A percentile compares a stretch with the other conserved stretches of the same genome.
Conservation (phyloP, 768 basidiomycete species). For the Paxillus involutus region DNA sequence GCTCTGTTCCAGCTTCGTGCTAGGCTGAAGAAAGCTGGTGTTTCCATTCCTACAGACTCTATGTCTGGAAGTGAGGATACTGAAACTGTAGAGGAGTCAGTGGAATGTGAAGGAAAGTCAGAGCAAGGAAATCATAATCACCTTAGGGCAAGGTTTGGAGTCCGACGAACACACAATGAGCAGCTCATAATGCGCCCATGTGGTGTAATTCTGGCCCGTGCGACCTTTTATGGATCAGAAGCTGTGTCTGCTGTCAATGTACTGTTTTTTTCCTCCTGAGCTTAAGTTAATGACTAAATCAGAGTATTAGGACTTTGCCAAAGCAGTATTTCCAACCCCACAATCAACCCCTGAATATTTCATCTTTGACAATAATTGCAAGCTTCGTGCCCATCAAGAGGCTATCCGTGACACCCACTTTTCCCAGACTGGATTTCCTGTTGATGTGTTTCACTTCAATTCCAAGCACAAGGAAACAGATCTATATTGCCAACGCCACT, state of each 20-base stretch:
- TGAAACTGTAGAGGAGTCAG: background rate
- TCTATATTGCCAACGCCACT: constrained; percentile 20
- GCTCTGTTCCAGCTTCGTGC: constrained; percentile 27
- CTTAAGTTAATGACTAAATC: background rate
- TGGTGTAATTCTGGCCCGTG: constrained; percentile 6
- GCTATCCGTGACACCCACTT: constrained; percentile 10
- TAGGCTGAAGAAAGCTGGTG: constrained; percentile 4
- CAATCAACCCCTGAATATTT: constrained; percentile 10
- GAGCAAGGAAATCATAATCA: constrained; percentile 7
- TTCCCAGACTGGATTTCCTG: constrained; percentile 10
- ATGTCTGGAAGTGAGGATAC: background rate
- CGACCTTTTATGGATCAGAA: constrained; percentile 28
- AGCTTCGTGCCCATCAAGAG: constrained; percentile 10
- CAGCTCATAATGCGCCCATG: constrained; percentile 27
- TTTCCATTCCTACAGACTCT: constrained; percentile 4
- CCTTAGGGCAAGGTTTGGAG: constrained; percentile 19
- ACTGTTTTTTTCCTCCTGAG: background rate
- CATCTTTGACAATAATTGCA: constrained; percentile 22
- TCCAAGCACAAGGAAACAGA: constrained; percentile 23
- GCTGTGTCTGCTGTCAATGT: constrained; percentile 18
- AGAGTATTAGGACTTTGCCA: constrained; percentile 10
- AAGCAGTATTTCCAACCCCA: constrained; percentile 8
- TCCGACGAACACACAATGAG: constrained; percentile 26
- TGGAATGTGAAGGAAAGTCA: constrained; percentile 9
- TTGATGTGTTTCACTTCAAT: constrained; percentile 23